phyloP scores from a whole-genome alignment of 257 asterid genomes.

The Solanum neorickii region DNA sequence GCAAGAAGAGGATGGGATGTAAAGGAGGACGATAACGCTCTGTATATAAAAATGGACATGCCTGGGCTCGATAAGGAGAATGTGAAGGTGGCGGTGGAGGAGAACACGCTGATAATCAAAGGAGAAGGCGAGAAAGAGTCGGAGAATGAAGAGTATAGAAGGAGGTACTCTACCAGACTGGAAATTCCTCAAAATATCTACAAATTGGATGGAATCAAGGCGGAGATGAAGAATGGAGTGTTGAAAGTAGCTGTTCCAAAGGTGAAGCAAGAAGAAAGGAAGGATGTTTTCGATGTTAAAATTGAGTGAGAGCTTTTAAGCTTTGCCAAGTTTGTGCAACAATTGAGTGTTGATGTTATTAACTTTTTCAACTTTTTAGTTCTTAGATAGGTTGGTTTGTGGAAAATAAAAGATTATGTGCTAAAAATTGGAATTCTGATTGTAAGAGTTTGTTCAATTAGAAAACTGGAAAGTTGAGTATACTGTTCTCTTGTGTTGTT shows the following conservation, averaged over 20 bases:
- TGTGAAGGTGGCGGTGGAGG: slow-evolving; percentile 26
- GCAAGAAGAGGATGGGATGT: slow-evolving; percentile 25
- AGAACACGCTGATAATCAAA: slow-evolving; percentile 22
- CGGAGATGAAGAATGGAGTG: slow-evolving; percentile 45
- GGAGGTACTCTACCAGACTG: slow-evolving; percentile 22
- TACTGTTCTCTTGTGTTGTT: not conserved
- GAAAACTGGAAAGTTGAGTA: not conserved
- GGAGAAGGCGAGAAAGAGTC: slow-evolving; percentile 22
- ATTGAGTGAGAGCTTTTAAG: slow-evolving; percentile 9
- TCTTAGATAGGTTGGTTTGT: not conserved
- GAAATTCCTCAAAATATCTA: slow-evolving; percentile 16
- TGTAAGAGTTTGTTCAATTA: not conserved
- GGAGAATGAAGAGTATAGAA: slow-evolving; percentile 13
- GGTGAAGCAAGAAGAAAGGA: slow-evolving; percentile 28
- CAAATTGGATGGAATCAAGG: slow-evolving; percentile 21
- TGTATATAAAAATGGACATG: slow-evolving; percentile 29
- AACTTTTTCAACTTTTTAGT: not conserved
- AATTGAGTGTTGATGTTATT: not conserved
- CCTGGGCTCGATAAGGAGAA: slow-evolving; percentile 35
- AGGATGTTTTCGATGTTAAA: slow-evolving; percentile 10
- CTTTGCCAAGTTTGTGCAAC: not conserved
- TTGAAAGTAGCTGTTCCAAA: slow-evolving; percentile 26
- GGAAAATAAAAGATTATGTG: not conserved
- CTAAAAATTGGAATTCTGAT: not conserved
- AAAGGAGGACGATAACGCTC: slow-evolving; percentile 18